Evolutionary conservation across 768 basidiomycete genomes (phyloP).

Genomic region (Mycena olivaceomarginata): DNA sequence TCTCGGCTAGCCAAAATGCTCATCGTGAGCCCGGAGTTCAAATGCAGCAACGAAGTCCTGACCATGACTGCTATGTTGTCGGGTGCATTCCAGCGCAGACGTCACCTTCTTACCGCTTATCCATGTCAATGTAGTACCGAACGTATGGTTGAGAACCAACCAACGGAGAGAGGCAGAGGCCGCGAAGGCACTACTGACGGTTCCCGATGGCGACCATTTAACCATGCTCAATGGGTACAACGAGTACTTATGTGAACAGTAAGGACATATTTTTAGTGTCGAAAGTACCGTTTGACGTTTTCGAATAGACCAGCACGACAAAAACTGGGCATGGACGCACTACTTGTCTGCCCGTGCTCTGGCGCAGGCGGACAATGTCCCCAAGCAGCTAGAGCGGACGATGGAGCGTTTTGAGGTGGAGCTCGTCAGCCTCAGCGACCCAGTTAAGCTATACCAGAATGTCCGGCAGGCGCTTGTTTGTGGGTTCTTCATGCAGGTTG

Average conservation of each 20-base stretch:
- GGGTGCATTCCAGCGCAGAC: conserved; percentile 64
- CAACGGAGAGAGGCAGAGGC: conserved; percentile 99
- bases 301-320: conserved; percentile 79
- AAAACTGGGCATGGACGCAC: conserved; percentile 93
- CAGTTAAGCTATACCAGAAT: conserved; percentile 80
- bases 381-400: conserved; percentile 87
- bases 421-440: conserved; percentile 79
- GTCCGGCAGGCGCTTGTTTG: conserved; percentile 90
- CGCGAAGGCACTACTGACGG: conserved; percentile 99
- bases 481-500: conserved; percentile 99
- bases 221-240: conserved; percentile 96
- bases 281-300: conserved; percentile 87
- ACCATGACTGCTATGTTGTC: conserved; percentile 98
- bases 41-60: conserved; percentile 95
- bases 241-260: conserved; percentile 90
- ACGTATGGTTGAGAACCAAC: conserved; percentile 97
- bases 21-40: conserved; percentile 94
- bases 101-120: not conserved
- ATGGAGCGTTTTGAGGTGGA: conserved; percentile 95
- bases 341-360: conserved; percentile 90
- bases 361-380: conserved; percentile 94
- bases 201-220: conserved; percentile 96
- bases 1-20: conserved; percentile 97
- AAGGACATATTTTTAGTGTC: conserved; percentile 83
- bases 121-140: conserved; percentile 70